Evolutionary conservation across 2,329 filamentous ascomycete species (phyloP).

Genomic region (Fusarium cicatricum): DNA sequence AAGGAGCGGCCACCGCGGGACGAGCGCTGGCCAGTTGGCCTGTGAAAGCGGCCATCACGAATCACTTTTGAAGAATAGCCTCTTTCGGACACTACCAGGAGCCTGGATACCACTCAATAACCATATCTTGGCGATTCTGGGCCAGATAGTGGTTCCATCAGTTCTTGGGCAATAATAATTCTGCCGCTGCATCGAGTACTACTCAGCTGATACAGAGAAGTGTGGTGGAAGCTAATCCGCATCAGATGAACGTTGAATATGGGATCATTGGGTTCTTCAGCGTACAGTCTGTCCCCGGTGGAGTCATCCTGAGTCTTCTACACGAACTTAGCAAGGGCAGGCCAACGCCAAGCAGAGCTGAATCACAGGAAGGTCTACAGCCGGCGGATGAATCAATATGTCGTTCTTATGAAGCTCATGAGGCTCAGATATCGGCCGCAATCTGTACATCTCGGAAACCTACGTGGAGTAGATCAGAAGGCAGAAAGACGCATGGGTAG

Average conservation of each 20-base stretch:
- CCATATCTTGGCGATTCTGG: conserved; percentile 4
- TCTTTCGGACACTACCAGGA: conserved; percentile 5
- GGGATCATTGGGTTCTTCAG: conserved; percentile 15
- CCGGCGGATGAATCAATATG: neutral
- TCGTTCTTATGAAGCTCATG: neutral
- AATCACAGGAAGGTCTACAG: neutral
- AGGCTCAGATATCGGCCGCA: neutral
- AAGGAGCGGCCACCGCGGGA: conserved; percentile 3
- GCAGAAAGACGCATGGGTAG: neutral
- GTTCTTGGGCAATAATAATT: conserved; percentile 1
- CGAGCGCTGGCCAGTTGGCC: conserved; percentile 4
- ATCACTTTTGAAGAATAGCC: conserved; percentile 10
- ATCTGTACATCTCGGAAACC: neutral
- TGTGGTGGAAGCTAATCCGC: neutral
- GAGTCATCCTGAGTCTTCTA: neutral
- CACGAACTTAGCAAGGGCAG: neutral
- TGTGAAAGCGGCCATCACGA: conserved; percentile 13
- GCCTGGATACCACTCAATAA: conserved; percentile 10
- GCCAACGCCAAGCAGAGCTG: conserved; percentile 5
- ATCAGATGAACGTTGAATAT: conserved; percentile 22
- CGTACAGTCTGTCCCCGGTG: conserved; percentile 6
- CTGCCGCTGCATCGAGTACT: conserved; percentile 3
- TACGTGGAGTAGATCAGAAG: conserved; percentile 3
- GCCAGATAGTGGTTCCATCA: conserved; percentile 9
- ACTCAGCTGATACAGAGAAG: conserved; percentile 6